Evolutionary conservation across 768 basidiomycete genomes (phyloP).

Genomic region (Termitomyces titanicus): DNA sequence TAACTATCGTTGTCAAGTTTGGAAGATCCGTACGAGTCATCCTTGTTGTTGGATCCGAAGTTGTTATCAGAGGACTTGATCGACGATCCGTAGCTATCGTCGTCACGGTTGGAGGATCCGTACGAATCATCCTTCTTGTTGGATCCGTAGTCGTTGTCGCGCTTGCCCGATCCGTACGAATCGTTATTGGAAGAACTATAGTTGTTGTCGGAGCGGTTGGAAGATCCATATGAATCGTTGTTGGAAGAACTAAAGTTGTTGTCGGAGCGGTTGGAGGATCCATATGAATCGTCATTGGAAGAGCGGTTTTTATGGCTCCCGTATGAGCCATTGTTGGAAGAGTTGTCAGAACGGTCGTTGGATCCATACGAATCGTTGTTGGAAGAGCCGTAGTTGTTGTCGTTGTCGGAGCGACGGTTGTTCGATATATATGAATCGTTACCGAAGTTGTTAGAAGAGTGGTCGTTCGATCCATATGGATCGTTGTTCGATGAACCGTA

Average conservation of each 20-base stretch:
- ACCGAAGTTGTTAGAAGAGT: slow-evolving; percentile 7
- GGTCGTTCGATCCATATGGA: slow-evolving; percentile 17
- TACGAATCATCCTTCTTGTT: slow-evolving; percentile 13
- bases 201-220: slow-evolving; percentile 16
- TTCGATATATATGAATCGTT: neutral
- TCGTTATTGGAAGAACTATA: slow-evolving; percentile 26
- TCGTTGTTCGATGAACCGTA: slow-evolving; percentile 27
- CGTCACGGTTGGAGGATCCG: slow-evolving; percentile 15
- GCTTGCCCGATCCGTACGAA: slow-evolving; percentile 11
- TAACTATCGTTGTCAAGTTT: slow-evolving; percentile 14
- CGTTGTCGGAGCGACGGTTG: neutral
- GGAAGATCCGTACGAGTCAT: slow-evolving; percentile 16
- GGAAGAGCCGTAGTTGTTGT: slow-evolving; percentile 24
- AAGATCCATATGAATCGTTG: slow-evolving; percentile 16
- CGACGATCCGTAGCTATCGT: slow-evolving; percentile 16
- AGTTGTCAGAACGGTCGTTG: slow-evolving; percentile 10
- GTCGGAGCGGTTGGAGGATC: slow-evolving; percentile 7
- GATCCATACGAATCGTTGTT: slow-evolving; percentile 22
- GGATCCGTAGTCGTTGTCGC: slow-evolving; percentile 21
- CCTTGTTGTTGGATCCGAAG: slow-evolving; percentile 20
- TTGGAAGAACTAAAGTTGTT: slow-evolving; percentile 25
- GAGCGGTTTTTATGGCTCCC: slow-evolving; percentile 11
- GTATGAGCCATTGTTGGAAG: slow-evolving; percentile 22
- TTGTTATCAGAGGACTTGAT: slow-evolving; percentile 15
- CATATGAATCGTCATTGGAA: slow-evolving; percentile 6